Evolutionary conservation across 2,329 filamentous ascomycete genomes (phyloP), one percentile per base, ranked within the genome.

Genomic region (Ceratocystis variospora): DNA sequence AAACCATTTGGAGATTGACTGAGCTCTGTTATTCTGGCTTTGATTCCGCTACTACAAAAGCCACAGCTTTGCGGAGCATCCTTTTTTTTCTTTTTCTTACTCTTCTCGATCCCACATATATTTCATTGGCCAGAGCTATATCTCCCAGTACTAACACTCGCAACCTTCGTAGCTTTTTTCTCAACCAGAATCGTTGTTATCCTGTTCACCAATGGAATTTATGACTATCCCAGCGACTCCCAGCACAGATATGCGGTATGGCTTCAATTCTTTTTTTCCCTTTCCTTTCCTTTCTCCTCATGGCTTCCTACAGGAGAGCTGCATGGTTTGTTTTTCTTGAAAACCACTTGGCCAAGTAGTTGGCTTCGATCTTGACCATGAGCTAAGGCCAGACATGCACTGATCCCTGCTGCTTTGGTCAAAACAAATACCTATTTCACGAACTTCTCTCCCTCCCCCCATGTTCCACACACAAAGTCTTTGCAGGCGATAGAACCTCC

Each of bases 211-310:
- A 73, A 76, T 83, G 73, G 80, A 81, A 71, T 83, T 81, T 72
- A 77, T 82, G 72, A 79, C 81, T 65, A 77, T 82, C 19, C 33
- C 33, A 71, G 77, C 77, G 65, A 74, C 77, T 63, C 76, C 78
- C 71, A 72, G 76, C 41, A 74, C 73, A 78, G 81, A 83, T 72
- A 81, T 83, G 76, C 80, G 81, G 81, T 83, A 74, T 73, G 81
- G 80, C 59, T 61, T n/a, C 46, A 50, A 8, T 59, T 59, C 53
- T 7, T n/a, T 59, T 50, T 53, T 53, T 25, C 48, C 17, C n/a
- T 19, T 55, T 55, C 50, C 50, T 25, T 19, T 55, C 50, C 50
- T 59, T 59, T 28, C 53, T 59, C 53, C 17, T n/a, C 4, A 19
- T 50, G n/a, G 46, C 46, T 50, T 22, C 17, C 53, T 33, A 15